phyloP scores from a whole-genome alignment of 2,329 filamentous ascomycete species.

The Phaeophleospora eucalypticola region DNA sequence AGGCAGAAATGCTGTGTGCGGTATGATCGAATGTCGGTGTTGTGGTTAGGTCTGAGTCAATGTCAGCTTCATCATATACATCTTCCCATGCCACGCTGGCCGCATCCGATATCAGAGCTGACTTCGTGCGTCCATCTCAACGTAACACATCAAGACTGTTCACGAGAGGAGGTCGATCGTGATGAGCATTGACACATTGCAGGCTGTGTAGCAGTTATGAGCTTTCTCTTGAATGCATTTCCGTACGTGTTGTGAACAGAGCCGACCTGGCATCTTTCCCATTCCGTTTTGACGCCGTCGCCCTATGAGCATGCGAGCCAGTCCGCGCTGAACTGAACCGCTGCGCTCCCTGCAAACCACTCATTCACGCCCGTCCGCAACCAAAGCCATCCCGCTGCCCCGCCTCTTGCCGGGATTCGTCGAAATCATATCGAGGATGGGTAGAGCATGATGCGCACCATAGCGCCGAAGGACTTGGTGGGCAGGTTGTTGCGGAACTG shows the following conservation, averaged over 20 bases:
- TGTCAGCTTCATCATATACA: too few species aligned
- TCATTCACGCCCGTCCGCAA: constrained; percentile 1
- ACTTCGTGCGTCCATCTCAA: too few species aligned
- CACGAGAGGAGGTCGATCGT: neutral
- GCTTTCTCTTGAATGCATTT: constrained; percentile 4
- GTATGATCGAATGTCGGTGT: too few species aligned
- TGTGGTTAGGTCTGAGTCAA: too few species aligned
- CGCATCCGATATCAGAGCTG: too few species aligned
- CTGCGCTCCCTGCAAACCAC: neutral
- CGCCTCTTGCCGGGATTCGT: neutral
- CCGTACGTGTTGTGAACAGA: constrained; percentile 1
- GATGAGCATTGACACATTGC: neutral
- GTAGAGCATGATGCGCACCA: constrained; percentile 40
- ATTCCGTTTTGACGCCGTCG: constrained; percentile 8
- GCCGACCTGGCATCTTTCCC: neutral
- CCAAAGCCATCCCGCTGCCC: constrained; percentile 4
- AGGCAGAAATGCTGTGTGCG: too few species aligned
- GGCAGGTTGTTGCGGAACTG: constrained; percentile 97
- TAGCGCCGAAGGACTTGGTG: constrained; percentile 84
- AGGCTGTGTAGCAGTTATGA: neutral
- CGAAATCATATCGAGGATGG: constrained; percentile 36
- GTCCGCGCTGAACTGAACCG: constrained; percentile 4
- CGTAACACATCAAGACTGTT: too few species aligned
- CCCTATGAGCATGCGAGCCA: constrained; percentile 8
- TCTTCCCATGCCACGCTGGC: too few species aligned